These are phyloP conservation scores for Sophora flavescens DNA, from an alignment of 306 rosid species.

Conservation along the genomic window DNA sequence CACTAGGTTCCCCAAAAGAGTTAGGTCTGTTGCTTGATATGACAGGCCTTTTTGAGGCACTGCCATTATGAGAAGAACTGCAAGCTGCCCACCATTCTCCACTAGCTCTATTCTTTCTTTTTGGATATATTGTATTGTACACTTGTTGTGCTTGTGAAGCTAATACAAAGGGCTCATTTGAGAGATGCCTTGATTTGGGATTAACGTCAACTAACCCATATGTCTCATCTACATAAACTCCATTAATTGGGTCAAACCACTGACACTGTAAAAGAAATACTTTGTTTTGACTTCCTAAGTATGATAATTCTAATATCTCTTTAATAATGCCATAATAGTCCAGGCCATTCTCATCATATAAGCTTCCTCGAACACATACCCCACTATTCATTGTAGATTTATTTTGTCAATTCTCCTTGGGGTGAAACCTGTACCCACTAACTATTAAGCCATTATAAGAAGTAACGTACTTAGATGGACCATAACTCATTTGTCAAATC, in stretches of 20 bases:
- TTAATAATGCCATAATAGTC: background rate
- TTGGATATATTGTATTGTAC: background rate
- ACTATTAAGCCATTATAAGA: too few relatives aligned
- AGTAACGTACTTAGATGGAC: background rate
- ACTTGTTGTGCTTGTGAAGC: background rate
- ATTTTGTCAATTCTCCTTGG: background rate
- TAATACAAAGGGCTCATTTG: background rate
- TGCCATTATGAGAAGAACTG: too few relatives aligned
- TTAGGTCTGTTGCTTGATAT: too few relatives aligned
- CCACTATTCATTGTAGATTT: background rate
- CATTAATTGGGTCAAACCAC: background rate
- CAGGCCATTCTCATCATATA: background rate
- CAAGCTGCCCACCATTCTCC: background rate
- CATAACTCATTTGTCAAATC: background rate
- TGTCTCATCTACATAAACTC: background rate
- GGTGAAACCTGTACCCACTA: background rate
- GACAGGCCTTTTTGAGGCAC: too few relatives aligned
- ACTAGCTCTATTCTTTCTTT: background rate
- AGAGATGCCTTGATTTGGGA: background rate
- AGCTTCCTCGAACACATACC: too few relatives aligned
- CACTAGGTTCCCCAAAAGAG: too few relatives aligned
- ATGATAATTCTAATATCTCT: background rate
- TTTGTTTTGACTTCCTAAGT: too few relatives aligned
- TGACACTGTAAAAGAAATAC: background rate
- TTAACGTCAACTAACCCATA: too few relatives aligned